phyloP scores from a whole-genome alignment of 2,329 filamentous ascomycete species.

The Colletotrichum echinochloae region DNA sequence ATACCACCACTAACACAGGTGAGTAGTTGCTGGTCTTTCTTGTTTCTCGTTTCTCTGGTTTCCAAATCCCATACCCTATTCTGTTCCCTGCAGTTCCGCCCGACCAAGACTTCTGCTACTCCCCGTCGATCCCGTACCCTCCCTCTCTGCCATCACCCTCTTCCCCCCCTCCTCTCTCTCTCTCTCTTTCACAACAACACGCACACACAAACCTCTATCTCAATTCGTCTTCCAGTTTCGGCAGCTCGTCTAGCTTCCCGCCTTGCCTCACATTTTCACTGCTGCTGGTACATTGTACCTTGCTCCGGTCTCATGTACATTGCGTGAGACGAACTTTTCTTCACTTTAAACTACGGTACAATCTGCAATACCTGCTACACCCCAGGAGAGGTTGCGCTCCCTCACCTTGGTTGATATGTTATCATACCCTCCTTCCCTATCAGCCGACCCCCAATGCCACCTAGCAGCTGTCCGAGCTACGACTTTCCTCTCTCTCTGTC shows the following conservation, averaged over 20 bases:
- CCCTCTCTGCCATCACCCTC: constrained; percentile 17
- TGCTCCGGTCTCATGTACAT: constrained; percentile 17
- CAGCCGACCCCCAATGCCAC: constrained; percentile 1
- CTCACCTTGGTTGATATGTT: constrained; percentile 32
- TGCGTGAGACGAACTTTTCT: constrained; percentile 19
- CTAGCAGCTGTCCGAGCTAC: constrained; percentile 4
- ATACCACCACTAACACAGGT: constrained; percentile 41
- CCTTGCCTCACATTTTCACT: constrained; percentile 33
- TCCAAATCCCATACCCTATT: constrained; percentile 14
- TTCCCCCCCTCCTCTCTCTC: constrained; percentile 8
- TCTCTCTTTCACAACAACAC: background rate
- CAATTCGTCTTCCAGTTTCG: constrained; percentile 16
- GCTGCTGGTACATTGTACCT: constrained; percentile 20
- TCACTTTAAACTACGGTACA: constrained; percentile 29
- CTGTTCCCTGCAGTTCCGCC: constrained; percentile 4
- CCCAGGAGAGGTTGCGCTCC: constrained; percentile 13
- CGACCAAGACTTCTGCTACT: constrained; percentile 10
- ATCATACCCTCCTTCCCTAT: constrained; percentile 25
- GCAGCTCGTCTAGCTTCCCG: constrained; percentile 14
- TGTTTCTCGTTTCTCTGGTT: constrained; percentile 25
- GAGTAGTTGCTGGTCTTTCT: constrained; percentile 25
- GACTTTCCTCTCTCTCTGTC: background rate
- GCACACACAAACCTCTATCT: constrained; percentile 13
- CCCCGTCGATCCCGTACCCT: constrained; percentile 22
- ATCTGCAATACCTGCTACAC: constrained; percentile 27